Base-by-base conservation (phyloP, 441 rosid genomes). In the Populus hybrid region DNA sequence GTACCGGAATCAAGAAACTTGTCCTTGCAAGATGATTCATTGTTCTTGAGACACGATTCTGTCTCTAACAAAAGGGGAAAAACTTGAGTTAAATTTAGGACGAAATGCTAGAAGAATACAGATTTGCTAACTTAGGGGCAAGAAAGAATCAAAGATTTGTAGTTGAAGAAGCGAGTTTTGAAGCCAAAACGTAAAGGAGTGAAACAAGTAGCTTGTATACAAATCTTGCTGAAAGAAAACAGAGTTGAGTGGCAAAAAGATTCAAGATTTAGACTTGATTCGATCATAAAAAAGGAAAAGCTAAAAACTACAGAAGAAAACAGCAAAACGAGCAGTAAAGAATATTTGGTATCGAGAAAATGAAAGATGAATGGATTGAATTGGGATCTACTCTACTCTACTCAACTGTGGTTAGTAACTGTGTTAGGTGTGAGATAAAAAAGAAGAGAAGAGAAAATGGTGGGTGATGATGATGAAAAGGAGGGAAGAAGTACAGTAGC, bases 11-110 rank as follows among this genome's bases (percentile, higher is more conserved):
- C 78, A 70, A 81, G 70, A 81, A 77, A 64, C 5, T 70, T 35
- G 75, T 53, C 61, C 78, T 26, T 46, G 34, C 2, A 53, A 79
- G 80, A 79, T 16, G 69, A 78, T 69, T 79, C 94, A 91, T 93
- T 76, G 46, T 63, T 57, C 67, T 67, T n/a, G 3, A 40, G 46
- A 36, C 38, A 30, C 16, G 34, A 68, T 12, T 18, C 6, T 21
- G n/a, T 64, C 9, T 28, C 35, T 34, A 63, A 21, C 67, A 21
- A 63, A 63, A 63, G 28, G 8, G 70, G 69, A n/a, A 63, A 24
- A 18, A 69, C 70, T 26, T 63, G 34, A 5, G 34, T 32, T 32
- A 32, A 32, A 32, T 32, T 32, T 32, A 12, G 7, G 72, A 35
- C 0, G 42, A 53, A 63, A 65, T 28, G 14, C 14, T 24, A 11